Base-by-base conservation (phyloP, 306 rosid genomes). In the Medicago ruthenica region DNA sequence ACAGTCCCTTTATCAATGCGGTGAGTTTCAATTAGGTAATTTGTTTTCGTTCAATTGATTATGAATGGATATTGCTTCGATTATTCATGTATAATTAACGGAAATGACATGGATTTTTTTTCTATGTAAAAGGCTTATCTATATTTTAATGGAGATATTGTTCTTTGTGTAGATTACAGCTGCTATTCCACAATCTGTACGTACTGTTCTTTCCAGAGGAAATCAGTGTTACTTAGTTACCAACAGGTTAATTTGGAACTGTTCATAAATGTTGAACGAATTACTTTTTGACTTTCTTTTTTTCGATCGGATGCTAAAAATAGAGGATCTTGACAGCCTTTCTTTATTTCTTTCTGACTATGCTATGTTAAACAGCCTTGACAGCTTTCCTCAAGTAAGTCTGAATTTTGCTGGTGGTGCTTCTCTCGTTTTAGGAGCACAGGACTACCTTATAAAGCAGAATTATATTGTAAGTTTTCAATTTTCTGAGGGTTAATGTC, bases 381-480 rank as follows among this genome's bases (percentile, higher is more conserved):
- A 92, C 70, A 37, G 82, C 63, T 95, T 95, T 82, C 98, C 99
- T 15, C 88, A 84, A 85, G 97, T 89, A 45, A 90, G 90, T 81
- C 87, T 95, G 67, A 92, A 92, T 82, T 95, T 95, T 50, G 99
- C 97, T 6, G 97, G 93, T 0, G 93, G 92, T 24, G 97, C 97
- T 8, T 76, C 92, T 18, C 58, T 95, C 90, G 77, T 83, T 84
- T 71, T 92, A 77, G 84, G 90, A 78, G 96, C 97, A 73, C 89
- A 83, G 82, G 99, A 95, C 83, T 92, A 95, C 82, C 96, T 95
- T 72, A 53, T 92, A 69, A 87, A 79, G 79, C 89, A 90, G 79
- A 85, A 59, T 76, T 85, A 88, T 48, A 81, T 83, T 77, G 97
- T 95, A 80, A 84, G 98, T 75, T 64, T 60, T 55, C 44, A n/a